Conservation (phyloP, 1,284 basidiomycete species). For the Mycena sp. region DNA sequence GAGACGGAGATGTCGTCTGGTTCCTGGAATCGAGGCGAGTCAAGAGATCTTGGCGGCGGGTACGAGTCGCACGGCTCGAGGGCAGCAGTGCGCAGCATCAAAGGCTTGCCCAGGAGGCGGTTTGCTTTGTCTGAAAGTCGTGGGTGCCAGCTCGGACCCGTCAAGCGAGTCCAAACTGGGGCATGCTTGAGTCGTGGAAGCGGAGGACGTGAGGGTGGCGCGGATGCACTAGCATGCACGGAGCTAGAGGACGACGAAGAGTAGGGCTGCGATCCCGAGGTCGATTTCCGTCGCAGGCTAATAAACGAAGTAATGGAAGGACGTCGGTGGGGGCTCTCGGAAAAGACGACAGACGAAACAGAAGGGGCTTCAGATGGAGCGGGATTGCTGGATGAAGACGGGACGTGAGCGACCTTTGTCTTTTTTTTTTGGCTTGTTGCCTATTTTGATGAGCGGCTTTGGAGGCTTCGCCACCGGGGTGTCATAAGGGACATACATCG, state of each 20-base stretch:
- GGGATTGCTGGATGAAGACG: neutral
- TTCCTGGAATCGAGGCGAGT: neutral
- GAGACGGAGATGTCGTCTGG: neutral
- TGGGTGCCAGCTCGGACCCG: neutral
- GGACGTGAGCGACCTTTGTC: neutral
- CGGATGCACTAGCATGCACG: neutral
- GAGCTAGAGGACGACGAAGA: neutral
- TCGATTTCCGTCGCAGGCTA: conserved; percentile 14
- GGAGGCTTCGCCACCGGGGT: neutral
- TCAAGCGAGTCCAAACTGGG: neutral
- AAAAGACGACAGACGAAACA: neutral
- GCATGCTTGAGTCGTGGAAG: conserved; percentile 10
- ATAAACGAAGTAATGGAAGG: conserved; percentile 16
- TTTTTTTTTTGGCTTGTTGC: conserved; percentile 15
- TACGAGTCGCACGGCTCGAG: no score
- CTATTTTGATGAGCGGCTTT: conserved; percentile 20
- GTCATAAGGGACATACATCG: conserved; percentile 23
- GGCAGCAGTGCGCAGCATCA: no score
- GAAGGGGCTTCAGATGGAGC: neutral
- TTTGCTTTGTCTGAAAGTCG: conserved; percentile 6
- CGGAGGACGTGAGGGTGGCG: conserved; percentile 25
- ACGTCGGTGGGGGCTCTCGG: neutral
- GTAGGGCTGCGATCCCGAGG: neutral
- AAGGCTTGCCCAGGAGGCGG: conserved; percentile 20
- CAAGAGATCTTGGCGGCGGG: neutral